Conservation (phyloP, 2,329 filamentous ascomycete species). For the Corniculantispora saksenae region DNA sequence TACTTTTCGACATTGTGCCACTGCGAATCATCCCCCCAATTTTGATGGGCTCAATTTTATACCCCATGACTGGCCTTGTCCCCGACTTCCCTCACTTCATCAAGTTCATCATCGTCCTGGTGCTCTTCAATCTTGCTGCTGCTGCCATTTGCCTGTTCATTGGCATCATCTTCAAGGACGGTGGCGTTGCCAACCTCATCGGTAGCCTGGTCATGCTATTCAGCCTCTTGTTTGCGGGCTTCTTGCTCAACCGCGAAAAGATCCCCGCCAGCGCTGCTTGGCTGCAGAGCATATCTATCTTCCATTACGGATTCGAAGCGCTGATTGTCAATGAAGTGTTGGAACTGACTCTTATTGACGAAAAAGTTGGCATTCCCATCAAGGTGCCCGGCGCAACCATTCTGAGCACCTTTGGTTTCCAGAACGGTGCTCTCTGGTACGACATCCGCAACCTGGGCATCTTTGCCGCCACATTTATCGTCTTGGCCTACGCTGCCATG, state of each 20-base stretch:
- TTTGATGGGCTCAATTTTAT: constrained; percentile 92
- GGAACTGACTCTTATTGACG: constrained; percentile 83
- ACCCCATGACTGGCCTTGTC: constrained; percentile 94
- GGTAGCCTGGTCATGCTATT: constrained; percentile 97
- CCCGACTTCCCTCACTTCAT: constrained; percentile 81
- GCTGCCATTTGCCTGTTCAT: constrained; percentile 94
- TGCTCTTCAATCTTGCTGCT: constrained; percentile 94
- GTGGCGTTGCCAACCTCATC: constrained; percentile 87
- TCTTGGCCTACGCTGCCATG: constrained; percentile 90
- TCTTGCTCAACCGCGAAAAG: constrained; percentile 91
- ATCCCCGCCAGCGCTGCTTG: constrained; percentile 84
- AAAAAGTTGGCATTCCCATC: constrained; percentile 95
- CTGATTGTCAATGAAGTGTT: constrained; percentile 97
- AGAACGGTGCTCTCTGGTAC: constrained; percentile 81
- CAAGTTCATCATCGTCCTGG: constrained; percentile 86
- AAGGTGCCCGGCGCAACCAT: constrained; percentile 94
- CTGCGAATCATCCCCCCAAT: constrained; percentile 92
- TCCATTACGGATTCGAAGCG: constrained; percentile 96
- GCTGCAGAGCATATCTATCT: constrained; percentile 93
- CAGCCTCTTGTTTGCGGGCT: constrained; percentile 88
- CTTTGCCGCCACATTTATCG: constrained; percentile 79
- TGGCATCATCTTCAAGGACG: constrained; percentile 90
- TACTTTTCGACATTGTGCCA: constrained; percentile 97
- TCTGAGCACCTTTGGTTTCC: constrained; percentile 90
- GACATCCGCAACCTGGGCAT: constrained; percentile 81